Evolutionary conservation across 2,329 filamentous ascomycete species (phyloP).

Genomic region (Fusarium abutilonis): DNA sequence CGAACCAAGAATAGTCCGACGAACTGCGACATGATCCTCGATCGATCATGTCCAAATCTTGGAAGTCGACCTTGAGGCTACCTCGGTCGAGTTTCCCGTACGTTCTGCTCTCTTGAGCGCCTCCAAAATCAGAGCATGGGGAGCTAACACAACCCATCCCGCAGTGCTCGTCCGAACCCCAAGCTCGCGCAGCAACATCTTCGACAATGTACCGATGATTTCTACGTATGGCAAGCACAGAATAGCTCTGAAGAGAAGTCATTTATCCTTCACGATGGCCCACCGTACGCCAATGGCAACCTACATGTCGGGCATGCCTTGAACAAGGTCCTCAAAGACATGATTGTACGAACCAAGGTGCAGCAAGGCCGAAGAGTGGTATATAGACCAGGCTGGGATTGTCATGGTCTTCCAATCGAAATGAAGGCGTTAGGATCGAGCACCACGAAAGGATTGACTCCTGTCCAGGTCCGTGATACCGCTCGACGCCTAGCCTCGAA

Average conservation of each 20-base stretch:
- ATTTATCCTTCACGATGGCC: conserved; percentile 93
- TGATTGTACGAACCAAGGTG: conserved; percentile 84
- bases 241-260: conserved; percentile 64
- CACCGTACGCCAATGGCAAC: conserved; percentile 93
- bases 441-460: conserved; percentile 55
- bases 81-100: conserved; percentile 80
- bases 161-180: conserved; percentile 62
- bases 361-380: conserved; percentile 75
- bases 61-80: conserved; percentile 78
- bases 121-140: not conserved
- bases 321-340: conserved; percentile 97
- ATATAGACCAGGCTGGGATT: conserved; percentile 96
- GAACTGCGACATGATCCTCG: conserved; percentile 45
- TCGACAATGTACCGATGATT: conserved; percentile 81
- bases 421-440: conserved; percentile 82
- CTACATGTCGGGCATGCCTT: conserved; percentile 94
- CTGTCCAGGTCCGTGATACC: conserved; percentile 69
- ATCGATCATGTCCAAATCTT: conserved; percentile 64
- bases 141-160: conserved; percentile 35
- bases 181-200: conserved; percentile 68
- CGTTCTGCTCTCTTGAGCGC: conserved; percentile 39
- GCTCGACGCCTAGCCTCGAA: conserved; percentile 73
- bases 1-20: conserved; percentile 7
- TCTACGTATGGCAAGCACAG: conserved; percentile 86
- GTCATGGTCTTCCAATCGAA: conserved; percentile 96